Base-by-base conservation (phyloP, 2,329 filamentous ascomycete genomes). In the Epichloe hybrida region DNA sequence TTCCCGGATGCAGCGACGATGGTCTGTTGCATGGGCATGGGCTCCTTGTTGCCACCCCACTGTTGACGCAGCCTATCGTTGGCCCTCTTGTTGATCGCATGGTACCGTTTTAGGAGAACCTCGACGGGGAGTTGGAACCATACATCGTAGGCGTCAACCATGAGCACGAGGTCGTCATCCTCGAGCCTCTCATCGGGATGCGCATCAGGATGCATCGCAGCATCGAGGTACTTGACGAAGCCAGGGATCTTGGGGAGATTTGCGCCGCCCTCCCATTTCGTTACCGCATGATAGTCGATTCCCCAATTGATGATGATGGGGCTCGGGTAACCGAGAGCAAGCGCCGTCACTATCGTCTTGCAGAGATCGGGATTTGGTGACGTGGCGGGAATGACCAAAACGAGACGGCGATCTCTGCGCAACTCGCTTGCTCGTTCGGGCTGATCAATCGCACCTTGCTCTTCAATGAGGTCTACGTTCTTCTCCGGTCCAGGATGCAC, bases 71-170 rank as follows among this genome's bases (percentile, higher is more conserved):
- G 51, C 15, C 56, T 46, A 4, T 49, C 48, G 27, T 59, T 56
- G 21, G 56, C 54, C 11, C 50, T 31, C n/a, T 48, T 36, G 34
- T 37, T 48, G 20, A 27, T 39, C 13, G 27, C 17, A 27, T 48
- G 34, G 42, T 56, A 63, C 36, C 60, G 56, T 8, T 53, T 50
- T 4, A 63, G 48, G 9, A 63, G 54, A 9, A 62, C 52, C 8
- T 59, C 56, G 1, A 58, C 53, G 1, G 61, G 60, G 0, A 62
- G 55, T 45, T 63, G 61, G 35, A 63, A 62, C 61, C 60, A 62
- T 13, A 60, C 46, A 37, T 63, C 61, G 49, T 58, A 59, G 15
- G 56, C 58, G 35, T 63, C 60, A 1, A 59, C 55, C 17, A 63
- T 58, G 9, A 61, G 52, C 1, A 61, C 51, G n/a, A 63, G 34